Evolutionary conservation across 2,329 filamentous ascomycete species (phyloP).

Genomic region (Curvularia sp.): DNA sequence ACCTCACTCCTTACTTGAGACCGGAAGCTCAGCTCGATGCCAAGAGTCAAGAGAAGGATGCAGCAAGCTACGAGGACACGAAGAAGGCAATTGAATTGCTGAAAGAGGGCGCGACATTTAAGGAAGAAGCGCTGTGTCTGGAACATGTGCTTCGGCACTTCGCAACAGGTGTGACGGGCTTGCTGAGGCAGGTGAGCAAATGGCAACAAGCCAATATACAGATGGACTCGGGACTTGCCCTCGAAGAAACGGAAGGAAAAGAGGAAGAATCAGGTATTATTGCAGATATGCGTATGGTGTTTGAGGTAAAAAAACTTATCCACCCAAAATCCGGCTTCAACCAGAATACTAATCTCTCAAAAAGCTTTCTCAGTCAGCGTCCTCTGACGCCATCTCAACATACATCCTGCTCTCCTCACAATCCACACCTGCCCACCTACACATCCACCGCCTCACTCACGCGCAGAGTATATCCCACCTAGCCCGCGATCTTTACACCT

Average conservation of each 20-base stretch:
- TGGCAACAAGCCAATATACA: conserved; percentile 63
- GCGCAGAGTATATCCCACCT: conserved; percentile 52
- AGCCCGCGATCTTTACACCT: conserved; percentile 36
- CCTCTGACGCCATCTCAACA: conserved; percentile 30
- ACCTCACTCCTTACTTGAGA: conserved; percentile 67
- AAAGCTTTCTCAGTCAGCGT: conserved; percentile 3
- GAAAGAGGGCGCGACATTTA: conserved; percentile 55
- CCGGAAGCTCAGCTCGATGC: conserved; percentile 47
- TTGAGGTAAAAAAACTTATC: conserved; percentile 52
- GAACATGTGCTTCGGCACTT: conserved; percentile 50
- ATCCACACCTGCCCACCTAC: conserved; percentile 11
- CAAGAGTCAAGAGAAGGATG: conserved; percentile 10
- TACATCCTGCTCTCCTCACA: conserved; percentile 35
- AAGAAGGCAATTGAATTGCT: conserved; percentile 47
- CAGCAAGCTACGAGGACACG: conserved; percentile 42
- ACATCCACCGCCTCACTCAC: conserved; percentile 47
- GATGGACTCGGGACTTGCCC: conserved; percentile 69
- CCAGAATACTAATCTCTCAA: neutral
- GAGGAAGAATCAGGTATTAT: conserved; percentile 41
- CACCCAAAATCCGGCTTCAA: neutral
- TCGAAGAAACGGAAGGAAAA: conserved; percentile 50
- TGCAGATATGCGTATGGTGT: conserved; percentile 65
- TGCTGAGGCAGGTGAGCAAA: conserved; percentile 51
- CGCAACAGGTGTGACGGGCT: conserved; percentile 42
- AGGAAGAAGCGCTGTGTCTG: conserved; percentile 48